These are phyloP conservation scores for Colletotrichum incanum DNA, from an alignment of 2,329 filamentous ascomycete species.

Conservation along the genomic window DNA sequence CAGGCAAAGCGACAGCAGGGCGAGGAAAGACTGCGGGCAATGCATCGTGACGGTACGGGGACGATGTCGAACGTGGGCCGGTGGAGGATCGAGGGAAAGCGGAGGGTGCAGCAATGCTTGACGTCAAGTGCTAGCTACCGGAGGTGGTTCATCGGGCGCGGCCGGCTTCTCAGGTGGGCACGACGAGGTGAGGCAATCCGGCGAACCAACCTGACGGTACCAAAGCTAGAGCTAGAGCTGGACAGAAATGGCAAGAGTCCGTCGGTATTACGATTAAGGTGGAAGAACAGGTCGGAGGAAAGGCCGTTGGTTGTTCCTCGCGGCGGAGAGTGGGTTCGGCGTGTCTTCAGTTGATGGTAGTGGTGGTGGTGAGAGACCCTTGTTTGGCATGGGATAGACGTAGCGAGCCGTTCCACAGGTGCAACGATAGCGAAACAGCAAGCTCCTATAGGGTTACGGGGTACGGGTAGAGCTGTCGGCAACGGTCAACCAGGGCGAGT, in stretches of 20 bases:
- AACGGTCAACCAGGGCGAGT: neutral
- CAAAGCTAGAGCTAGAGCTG: constrained; percentile 27
- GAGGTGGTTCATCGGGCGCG: constrained; percentile 26
- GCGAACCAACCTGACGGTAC: constrained; percentile 26
- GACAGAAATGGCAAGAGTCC: constrained; percentile 4
- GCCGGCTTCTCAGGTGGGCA: constrained; percentile 2
- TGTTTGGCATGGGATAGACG: constrained; percentile 1
- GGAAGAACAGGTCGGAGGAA: constrained; percentile 15
- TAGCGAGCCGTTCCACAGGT: constrained; percentile 1
- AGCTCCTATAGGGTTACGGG: neutral
- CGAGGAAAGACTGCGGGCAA: constrained; percentile 45
- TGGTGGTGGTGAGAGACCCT: constrained; percentile 15
- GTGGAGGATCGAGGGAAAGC: neutral
- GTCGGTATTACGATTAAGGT: constrained; percentile 6
- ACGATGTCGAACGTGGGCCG: neutral
- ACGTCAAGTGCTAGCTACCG: constrained; percentile 19
- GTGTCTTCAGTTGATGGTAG: neutral
- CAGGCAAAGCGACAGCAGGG: constrained; percentile 48
- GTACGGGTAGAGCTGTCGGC: constrained; percentile 1
- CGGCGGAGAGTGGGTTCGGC: constrained; percentile 35
- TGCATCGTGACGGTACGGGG: constrained; percentile 31
- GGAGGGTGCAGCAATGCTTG: neutral
- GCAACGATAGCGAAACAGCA: constrained; percentile 5
- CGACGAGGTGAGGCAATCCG: constrained; percentile 14
- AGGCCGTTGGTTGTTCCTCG: neutral